Evolutionary conservation across 2,329 filamentous ascomycete genomes (phyloP).

Genomic region (Lanzia echinophila): DNA sequence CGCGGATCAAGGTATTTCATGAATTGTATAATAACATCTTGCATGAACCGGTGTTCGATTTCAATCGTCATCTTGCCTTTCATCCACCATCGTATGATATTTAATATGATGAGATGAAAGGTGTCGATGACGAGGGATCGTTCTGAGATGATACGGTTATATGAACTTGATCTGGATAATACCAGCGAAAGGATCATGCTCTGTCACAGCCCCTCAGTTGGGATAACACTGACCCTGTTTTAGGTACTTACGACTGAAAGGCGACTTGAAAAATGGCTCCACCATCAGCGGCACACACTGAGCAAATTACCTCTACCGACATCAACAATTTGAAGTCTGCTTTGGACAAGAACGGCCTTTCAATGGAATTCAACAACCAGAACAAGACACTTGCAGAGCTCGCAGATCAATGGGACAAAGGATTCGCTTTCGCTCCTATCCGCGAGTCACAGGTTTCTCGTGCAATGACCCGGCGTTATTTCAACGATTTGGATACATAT

Average conservation of each 20-base stretch:
- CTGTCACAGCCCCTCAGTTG: slow-evolving; percentile 34
- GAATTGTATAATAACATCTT: slow-evolving; percentile 37
- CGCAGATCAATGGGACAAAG: slow-evolving; percentile 65
- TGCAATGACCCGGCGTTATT: slow-evolving; percentile 92
- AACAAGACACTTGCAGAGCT: slow-evolving; percentile 50
- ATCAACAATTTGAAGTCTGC: slow-evolving; percentile 34
- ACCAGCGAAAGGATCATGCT: slow-evolving; percentile 99
- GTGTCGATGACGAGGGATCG: slow-evolving; percentile 31
- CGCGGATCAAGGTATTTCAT: slow-evolving; percentile 32
- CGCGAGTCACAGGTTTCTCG: slow-evolving; percentile 88
- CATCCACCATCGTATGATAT: slow-evolving; percentile 22
- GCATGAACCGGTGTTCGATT: slow-evolving; percentile 62
- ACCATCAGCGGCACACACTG: slow-evolving; percentile 59
- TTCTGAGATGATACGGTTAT: slow-evolving; percentile 84
- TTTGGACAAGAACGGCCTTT: slow-evolving; percentile 42
- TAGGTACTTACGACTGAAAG: slow-evolving; percentile 32
- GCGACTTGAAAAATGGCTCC: slow-evolving; percentile 63
- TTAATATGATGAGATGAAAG: slow-evolving; percentile 22
- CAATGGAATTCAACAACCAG: slow-evolving; percentile 40
- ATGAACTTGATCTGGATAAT: slow-evolving; percentile 97
- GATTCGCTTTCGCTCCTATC: slow-evolving; percentile 77
- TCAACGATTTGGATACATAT: slow-evolving; percentile 78
- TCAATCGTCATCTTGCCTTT: slow-evolving; percentile 25
- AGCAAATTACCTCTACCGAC: slow-evolving; percentile 26
- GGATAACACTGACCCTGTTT: slow-evolving; percentile 36